Evolutionary conservation across 2,329 filamentous ascomycete species (phyloP), one percentile per base, ranked within the genome.

Genomic region (Ascochyta fabae): DNA sequence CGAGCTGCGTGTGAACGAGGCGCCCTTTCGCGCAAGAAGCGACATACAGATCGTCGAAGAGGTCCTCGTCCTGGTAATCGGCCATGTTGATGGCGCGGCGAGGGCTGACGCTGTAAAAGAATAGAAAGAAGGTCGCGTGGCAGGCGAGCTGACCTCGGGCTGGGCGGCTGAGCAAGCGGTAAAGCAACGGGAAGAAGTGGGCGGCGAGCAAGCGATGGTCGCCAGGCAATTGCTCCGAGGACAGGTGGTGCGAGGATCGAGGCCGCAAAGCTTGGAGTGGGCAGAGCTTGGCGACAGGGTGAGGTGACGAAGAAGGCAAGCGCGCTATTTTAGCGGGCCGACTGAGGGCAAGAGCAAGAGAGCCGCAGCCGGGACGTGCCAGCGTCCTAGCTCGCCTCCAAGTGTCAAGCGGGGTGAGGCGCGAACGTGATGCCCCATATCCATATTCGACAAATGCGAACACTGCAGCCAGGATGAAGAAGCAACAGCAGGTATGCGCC

Each of bases 31-130:
- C 48, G 48, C 35, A 46, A 43, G 48, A 35, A 6, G 26, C 53
- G 15, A 84, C 91, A 79, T 82, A 96, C 92, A 96, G 86, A 79
- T 96, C 93, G 69, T 92, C 92, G 78, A 96, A 96, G 78, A 96
- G 90, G 83, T 96, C 92, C 72, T 96, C 93, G 67, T 96, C 92
- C 44, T 57, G 54, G 39, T 93, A 90, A 70, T 95, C 91, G 43
- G 90, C 86, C 54, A 57, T 57, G 19, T 36, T 43, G 47, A 46
- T 33, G 38, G 47, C 13, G 42, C 15, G 40, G 51, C 27, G 40
- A 39, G 16, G 39, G 16, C 24, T 33, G 35, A 16, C 33, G 42
- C 24, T 13, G 16, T 50, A 23, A 27, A 36, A 42, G 39, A 41
- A 50, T 41, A 10, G 24, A 24, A 19, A 29, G 44, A 10, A 29